phyloP scores from a whole-genome alignment of 176 grass and related monocot species.

The Bothriochloa decipiens region DNA sequence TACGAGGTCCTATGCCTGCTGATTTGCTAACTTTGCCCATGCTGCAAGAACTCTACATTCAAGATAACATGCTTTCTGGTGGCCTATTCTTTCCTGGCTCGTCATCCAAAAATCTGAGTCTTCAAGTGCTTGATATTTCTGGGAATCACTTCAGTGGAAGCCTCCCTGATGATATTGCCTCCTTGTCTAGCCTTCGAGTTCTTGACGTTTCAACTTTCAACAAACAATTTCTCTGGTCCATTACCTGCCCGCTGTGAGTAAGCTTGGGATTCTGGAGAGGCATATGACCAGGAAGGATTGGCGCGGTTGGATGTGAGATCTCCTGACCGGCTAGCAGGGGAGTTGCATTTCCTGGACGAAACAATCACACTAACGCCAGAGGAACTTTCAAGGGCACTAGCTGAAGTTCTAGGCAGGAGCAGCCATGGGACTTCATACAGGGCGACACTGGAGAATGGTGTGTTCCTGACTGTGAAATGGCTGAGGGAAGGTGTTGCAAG shows the following conservation, averaged over 20 bases:
- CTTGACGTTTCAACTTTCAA: slow-evolving; percentile 86
- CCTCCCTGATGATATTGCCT: slow-evolving; percentile 74
- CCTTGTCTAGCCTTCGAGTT: slow-evolving; percentile 67
- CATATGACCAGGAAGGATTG: slow-evolving; percentile 59
- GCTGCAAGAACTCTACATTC: slow-evolving; percentile 78
- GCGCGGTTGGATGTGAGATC: slow-evolving; percentile 81
- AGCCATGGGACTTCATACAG: slow-evolving; percentile 95
- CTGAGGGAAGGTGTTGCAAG: slow-evolving; percentile 90
- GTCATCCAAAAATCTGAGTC: slow-evolving; percentile 62
- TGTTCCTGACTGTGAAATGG: slow-evolving; percentile 98
- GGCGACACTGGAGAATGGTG: slow-evolving; percentile 91
- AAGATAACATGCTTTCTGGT: slow-evolving; percentile 76
- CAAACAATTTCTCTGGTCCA: slow-evolving; percentile 84
- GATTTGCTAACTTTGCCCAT: slow-evolving; percentile 69
- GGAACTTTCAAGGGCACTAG: slow-evolving; percentile 86
- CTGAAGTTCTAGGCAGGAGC: slow-evolving; percentile 95
- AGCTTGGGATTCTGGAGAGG: slow-evolving; percentile 72
- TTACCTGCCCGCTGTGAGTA: slow-evolving; percentile 66
- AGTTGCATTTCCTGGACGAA: slow-evolving; percentile 91
- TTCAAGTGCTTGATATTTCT: slow-evolving; percentile 81
- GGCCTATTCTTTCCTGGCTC: slow-evolving; percentile 62
- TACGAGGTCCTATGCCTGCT: slow-evolving; percentile 62
- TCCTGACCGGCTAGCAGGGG: slow-evolving; percentile 80
- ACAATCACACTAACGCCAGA: slow-evolving; percentile 92
- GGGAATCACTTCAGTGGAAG: slow-evolving; percentile 79